These are phyloP conservation scores for Hexamita inflata DNA, from an alignment of 208 protist genomes.

Conservation along the genomic window DNA sequence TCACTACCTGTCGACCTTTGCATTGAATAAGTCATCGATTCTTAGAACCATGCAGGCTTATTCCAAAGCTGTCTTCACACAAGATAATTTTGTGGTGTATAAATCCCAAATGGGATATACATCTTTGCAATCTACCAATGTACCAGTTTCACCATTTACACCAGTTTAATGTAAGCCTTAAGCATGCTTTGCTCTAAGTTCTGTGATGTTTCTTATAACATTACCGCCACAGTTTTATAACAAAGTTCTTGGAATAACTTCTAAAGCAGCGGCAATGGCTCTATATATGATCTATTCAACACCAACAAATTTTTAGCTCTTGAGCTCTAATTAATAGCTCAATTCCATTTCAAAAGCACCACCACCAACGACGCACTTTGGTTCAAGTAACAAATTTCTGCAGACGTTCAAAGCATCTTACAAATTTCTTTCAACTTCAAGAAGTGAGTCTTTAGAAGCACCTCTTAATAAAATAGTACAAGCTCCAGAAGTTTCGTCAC, in stretches of 20 bases:
- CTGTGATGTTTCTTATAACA: constrained; percentile 85
- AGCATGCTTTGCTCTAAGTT: constrained; percentile 59
- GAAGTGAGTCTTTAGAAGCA: constrained; percentile 95
- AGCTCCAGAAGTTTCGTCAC: constrained; percentile 76
- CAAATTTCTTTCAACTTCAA: constrained; percentile 72
- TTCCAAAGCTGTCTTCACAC: constrained; percentile 89
- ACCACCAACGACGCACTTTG: constrained; percentile 87
- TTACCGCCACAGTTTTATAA: constrained; percentile 96
- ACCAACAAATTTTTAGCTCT: constrained; percentile 76
- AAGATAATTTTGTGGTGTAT: constrained; percentile 85
- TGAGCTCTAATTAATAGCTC: constrained; percentile 58
- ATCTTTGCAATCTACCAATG: constrained; percentile 72
- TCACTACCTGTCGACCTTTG: constrained; percentile 42
- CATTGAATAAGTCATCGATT: constrained; percentile 95
- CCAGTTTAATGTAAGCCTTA: neutral
- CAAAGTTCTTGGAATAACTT: constrained; percentile 87
- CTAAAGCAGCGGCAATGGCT: constrained; percentile 73
- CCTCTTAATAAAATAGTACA: constrained; percentile 97
- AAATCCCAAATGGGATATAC: constrained; percentile 91
- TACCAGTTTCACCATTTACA: constrained; percentile 35
- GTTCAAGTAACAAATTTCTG: constrained; percentile 83
- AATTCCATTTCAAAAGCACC: constrained; percentile 87
- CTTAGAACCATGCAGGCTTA: constrained; percentile 88
- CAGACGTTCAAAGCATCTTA: constrained; percentile 94
- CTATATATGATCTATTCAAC: constrained; percentile 85